Base-by-base conservation (phyloP, 768 basidiomycete species). In the Tulasnella calospora region DNA sequence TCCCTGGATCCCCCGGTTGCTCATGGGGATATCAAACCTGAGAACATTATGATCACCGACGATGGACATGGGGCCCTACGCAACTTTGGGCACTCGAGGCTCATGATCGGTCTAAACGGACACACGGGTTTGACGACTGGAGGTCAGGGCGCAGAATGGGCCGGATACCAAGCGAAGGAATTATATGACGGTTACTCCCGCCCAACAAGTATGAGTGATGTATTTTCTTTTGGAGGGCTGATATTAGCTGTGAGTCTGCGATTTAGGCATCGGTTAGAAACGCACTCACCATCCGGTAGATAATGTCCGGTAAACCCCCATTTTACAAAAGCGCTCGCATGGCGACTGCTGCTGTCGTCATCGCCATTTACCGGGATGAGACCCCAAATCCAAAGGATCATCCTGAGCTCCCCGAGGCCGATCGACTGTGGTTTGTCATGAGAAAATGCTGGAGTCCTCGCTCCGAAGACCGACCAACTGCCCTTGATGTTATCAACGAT, bases 231-330 rank as follows among this genome's bases (percentile, higher is more conserved):
- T 35, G 61, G 61, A 8, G 61, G 61, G 0, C 61, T 67, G 6
- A 67, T 67, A 10, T 6, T 67, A 13, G 10, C 27, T 5, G 61
- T 67, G 33, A 67, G 61, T 35, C 13, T 17, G 10, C 21, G 21
- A 35, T 73, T 46, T n/a, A 5, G 0, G 12, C 23, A 8, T n/a
- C n/a, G 23, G 23, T n/a, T 51, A 51, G 51, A 21, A 44, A 44
- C 3, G 44, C 21, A 8, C 51, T 46, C 7, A 51, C 23, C 7
- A 9, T 12, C 17, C 44, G 0, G 30, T 67, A 67, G 46, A 57
- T 46, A 51, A 23, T 78, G 46, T 47, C 69, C 19, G 77, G 55
- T 9, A 30, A 78, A 38, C 33, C 38, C 33, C 77, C 77, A 6
- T 78, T 71, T 36, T 40, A 46, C 12, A 40, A 35, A 30, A 38